Conservation (phyloP, 441 rosid genomes). For the Erodium chrysanthum region DNA sequence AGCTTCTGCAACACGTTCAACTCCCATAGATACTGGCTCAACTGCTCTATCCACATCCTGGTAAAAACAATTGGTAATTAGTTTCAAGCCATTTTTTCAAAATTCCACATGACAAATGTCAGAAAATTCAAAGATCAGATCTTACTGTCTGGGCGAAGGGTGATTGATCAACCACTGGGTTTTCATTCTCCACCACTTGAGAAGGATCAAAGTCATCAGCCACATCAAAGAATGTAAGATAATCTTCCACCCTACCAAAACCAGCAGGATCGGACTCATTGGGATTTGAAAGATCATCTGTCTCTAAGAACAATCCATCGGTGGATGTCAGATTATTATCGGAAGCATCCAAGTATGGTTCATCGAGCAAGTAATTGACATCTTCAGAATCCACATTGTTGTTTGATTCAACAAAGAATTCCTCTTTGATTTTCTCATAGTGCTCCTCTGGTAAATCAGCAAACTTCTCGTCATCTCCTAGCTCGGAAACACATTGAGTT, state of each 20-base stretch:
- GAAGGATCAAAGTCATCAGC: conserved; percentile 49
- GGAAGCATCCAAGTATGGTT: conserved; percentile 41
- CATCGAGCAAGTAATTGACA: conserved; percentile 33
- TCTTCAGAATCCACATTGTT: conserved; percentile 28
- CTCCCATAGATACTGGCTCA: conserved; percentile 25
- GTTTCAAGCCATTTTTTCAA: not conserved
- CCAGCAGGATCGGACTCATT: conserved; percentile 30
- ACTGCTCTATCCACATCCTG: conserved; percentile 40
- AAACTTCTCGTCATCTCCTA: conserved; percentile 30
- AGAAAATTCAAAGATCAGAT: not conserved
- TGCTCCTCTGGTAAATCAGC: conserved; percentile 36
- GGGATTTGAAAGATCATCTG: conserved; percentile 47
- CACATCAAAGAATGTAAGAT: conserved; percentile 54
- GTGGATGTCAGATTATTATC: conserved; percentile 25
- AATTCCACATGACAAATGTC: not conserved
- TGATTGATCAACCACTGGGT: conserved; percentile 26
- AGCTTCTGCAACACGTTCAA: conserved; percentile 28
- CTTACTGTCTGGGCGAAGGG: conserved; percentile 36
- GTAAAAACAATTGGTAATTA: not conserved
- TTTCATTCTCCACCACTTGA: conserved; percentile 32
- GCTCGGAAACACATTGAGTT: conserved; percentile 25
- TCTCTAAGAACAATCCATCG: conserved; percentile 34
- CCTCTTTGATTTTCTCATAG: conserved; percentile 34
- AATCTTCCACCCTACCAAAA: conserved; percentile 58
- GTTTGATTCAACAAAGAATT: conserved; percentile 32